Base-by-base conservation (phyloP, 148 eudicot genomes). In the Diospyros kaki region DNA sequence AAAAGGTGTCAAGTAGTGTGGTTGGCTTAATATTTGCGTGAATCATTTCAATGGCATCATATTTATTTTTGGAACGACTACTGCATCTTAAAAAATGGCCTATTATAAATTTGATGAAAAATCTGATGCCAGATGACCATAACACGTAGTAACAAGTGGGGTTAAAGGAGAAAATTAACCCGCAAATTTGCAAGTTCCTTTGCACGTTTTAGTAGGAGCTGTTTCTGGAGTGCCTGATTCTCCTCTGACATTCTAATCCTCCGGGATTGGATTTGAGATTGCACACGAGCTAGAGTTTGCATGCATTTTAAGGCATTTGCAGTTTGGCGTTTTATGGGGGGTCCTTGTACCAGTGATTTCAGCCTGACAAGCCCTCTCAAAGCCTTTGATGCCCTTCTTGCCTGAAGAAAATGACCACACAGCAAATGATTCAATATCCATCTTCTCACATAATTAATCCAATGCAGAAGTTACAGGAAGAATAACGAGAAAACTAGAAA, bases 261-360 rank as follows among this genome's bases (percentile, higher is more conserved):
- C 78, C 94, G 82, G 39, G 90, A 87, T 38, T 82, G 87, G 69
- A 95, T 80, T 84, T 95, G 93, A 68, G 84, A 54, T 70, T 92
- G 99, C 77, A 92, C 89, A 1, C 94, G 91, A 2, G 92, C 91
- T 75, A 95, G 76, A 62, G 90, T 84, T 82, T 93, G 99, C 97
- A 95, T 90, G 66, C 85, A 88, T 80, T 84, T 90, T 44, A 95
- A 84, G 68, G 99, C 84, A 48, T 84, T 88, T 53, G 88, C 69
- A 4, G 94, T 92, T 72, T 90, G 99, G 15, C 91, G 87, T 69
- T 85, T 89, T 38, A 82, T 87, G 66, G 86, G 79, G 3, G 86
- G 82, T 59, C 94, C 97, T 82, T 89, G 87, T 75, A 90, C 83
- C 75, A 89, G 66, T 45, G 88, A 65, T 75, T 85, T 87, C 78